A percentile compares a stretch with the other conserved stretches of the same genome.
Evolutionary conservation across 2,329 filamentous ascomycete species (phyloP).

Genomic region (Penicillium glabrum): DNA sequence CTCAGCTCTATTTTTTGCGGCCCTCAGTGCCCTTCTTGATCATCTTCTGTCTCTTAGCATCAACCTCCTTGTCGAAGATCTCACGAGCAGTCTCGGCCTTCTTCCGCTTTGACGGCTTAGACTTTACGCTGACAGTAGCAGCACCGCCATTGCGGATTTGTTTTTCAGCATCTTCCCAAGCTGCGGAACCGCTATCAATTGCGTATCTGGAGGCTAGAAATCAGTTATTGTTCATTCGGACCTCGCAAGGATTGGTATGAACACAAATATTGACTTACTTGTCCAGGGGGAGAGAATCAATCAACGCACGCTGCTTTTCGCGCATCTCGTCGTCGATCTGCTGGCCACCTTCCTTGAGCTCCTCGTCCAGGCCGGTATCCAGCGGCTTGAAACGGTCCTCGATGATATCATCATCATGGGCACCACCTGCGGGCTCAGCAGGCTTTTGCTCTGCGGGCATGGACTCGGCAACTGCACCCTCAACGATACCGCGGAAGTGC

Average conservation of each 20-base stretch:
- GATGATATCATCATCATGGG: conserved; percentile 64
- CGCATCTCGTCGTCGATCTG: conserved; percentile 70
- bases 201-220: conserved; percentile 42
- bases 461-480: conserved; percentile 68
- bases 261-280: conserved; percentile 60
- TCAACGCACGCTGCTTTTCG: conserved; percentile 81
- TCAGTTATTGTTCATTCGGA: conserved; percentile 42
- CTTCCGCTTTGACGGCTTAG: conserved; percentile 76
- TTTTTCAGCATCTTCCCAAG: conserved; percentile 68
- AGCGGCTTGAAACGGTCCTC: conserved; percentile 69
- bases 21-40: conserved; percentile 47
- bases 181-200: conserved; percentile 48
- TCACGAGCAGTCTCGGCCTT: conserved; percentile 57
- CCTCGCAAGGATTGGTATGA: background rate
- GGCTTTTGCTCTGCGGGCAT: conserved; percentile 58
- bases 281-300: conserved; percentile 86
- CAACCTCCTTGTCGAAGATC: conserved; percentile 45
- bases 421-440: conserved; percentile 51
- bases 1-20: conserved; percentile 32
- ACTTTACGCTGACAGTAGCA: conserved; percentile 64
- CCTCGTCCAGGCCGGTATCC: conserved; percentile 71
- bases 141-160: conserved; percentile 63
- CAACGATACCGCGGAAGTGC: conserved; percentile 73
- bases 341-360: conserved; percentile 79
- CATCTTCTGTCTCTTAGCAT: conserved; percentile 45